A percentile compares a stretch with the other conserved stretches of the same genome.
phyloP scores from a whole-genome alignment of 495 filamentous ascomycete species.

The Aspergillus ostianus region DNA sequence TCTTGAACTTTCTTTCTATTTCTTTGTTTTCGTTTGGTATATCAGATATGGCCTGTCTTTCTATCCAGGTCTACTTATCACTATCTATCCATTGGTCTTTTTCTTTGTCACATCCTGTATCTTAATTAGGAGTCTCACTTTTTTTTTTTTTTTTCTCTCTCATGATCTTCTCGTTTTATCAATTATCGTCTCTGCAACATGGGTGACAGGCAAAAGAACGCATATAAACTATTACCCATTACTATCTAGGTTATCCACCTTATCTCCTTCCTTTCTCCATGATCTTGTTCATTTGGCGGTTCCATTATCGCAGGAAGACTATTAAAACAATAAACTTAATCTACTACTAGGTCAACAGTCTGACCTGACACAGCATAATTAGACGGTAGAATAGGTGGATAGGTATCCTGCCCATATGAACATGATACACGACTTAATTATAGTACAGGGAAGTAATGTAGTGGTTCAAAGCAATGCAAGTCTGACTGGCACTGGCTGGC shows the following conservation, averaged over 20 bases:
- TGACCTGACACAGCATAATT: background rate
- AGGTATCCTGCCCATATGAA: background rate
- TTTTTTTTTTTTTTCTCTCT: background rate
- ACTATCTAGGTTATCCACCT: too few relatives aligned
- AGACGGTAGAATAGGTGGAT: background rate
- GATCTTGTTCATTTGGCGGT: too few relatives aligned
- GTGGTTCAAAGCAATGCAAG: conserved; percentile 1
- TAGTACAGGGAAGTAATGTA: conserved; percentile 3
- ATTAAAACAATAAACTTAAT: too few relatives aligned
- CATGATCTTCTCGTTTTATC: background rate
- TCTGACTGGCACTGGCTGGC: background rate
- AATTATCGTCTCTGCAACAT: background rate
- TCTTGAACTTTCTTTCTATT: conserved; percentile 7
- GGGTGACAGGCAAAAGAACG: too few relatives aligned
- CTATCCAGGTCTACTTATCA: background rate
- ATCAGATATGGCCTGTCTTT: too few relatives aligned
- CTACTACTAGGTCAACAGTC: background rate
- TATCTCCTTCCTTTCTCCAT: too few relatives aligned
- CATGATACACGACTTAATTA: background rate
- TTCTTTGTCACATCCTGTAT: background rate
- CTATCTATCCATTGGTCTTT: conserved; percentile 2
- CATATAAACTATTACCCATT: too few relatives aligned
- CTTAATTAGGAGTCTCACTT: background rate
- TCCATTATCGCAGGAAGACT: too few relatives aligned
- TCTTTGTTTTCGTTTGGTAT: conserved; percentile 6